These are phyloP conservation scores for Rostrohypoxylon terebratum DNA, from an alignment of 495 filamentous ascomycete genomes.

Conservation along the genomic window DNA sequence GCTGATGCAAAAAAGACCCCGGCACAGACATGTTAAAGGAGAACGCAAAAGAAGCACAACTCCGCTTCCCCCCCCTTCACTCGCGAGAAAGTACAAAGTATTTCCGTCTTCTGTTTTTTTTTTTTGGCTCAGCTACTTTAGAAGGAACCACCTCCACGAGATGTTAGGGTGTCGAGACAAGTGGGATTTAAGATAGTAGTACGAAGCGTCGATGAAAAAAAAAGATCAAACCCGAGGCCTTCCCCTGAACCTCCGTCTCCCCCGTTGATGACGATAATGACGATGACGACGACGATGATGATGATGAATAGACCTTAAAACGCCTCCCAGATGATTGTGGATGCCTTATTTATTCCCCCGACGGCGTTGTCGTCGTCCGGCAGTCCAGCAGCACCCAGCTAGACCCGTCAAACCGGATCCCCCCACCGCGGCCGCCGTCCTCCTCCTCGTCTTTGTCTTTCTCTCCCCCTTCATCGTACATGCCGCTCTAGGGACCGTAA, in stretches of 20 bases:
- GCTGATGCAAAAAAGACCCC: constrained; percentile 38
- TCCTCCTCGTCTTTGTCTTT: not conserved
- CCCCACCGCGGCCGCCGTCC: not conserved
- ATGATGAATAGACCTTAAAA: not conserved
- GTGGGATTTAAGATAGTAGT: not conserved
- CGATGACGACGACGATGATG: not conserved
- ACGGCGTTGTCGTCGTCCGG: not conserved
- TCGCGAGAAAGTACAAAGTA: constrained; percentile 22
- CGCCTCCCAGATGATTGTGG: constrained; percentile 29
- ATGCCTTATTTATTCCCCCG: not conserved
- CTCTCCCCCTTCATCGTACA: not conserved
- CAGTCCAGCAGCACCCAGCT: constrained; percentile 13
- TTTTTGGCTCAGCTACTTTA: constrained; percentile 14
- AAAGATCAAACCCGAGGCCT: not conserved
- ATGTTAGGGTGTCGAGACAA: not conserved
- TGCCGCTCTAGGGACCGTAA: constrained; percentile 48
- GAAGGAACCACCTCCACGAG: not conserved
- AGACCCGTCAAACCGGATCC: not conserved
- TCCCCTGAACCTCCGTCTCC: not conserved
- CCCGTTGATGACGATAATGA: not conserved
- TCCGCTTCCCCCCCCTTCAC: not conserved
- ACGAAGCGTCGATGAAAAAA: constrained; percentile 1
- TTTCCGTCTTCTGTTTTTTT: constrained; percentile 23
- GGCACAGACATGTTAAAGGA: not conserved
- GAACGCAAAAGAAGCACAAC: not conserved